Conservation (phyloP, 805 yeast species). For the Peterozyma xylosa region DNA sequence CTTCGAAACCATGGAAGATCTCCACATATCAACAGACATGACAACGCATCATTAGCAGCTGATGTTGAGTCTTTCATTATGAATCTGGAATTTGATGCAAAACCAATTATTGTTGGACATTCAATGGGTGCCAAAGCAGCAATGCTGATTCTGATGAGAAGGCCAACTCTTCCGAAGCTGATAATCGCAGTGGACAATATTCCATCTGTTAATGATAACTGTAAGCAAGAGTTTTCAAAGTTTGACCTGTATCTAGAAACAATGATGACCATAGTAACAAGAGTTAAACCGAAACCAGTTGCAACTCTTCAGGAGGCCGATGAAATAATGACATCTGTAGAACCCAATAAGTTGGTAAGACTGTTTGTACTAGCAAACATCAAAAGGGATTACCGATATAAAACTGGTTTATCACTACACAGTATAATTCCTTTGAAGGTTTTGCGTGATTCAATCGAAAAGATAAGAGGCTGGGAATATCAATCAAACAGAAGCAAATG, state of each 20-base stretch:
- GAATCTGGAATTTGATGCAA: slow-evolving; percentile 20
- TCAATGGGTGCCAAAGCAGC: slow-evolving; percentile 94
- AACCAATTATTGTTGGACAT: slow-evolving; percentile 57
- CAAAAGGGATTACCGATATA: slow-evolving; percentile 24
- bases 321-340: slow-evolving; percentile 50
- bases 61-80: slow-evolving; percentile 69
- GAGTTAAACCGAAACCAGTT: slow-evolving; percentile 5
- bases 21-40: slow-evolving; percentile 64
- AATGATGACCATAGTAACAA: slow-evolving; percentile 4
- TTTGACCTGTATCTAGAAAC: slow-evolving; percentile 17
- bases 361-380: slow-evolving; percentile 71
- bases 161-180: slow-evolving; percentile 52
- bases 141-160: slow-evolving; percentile 70
- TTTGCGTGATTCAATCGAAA: slow-evolving; percentile 52
- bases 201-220: slow-evolving; percentile 35
- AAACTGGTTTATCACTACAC: slow-evolving; percentile 12
- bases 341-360: slow-evolving; percentile 49
- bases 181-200: slow-evolving; percentile 77
- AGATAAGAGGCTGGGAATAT: slow-evolving; percentile 67
- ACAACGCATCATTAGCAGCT: slow-evolving; percentile 68
- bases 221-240: slow-evolving; percentile 18
- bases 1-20: slow-evolving; percentile 87
- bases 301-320: slow-evolving; percentile 51
- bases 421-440: slow-evolving; percentile 63
- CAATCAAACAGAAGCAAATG: slow-evolving; percentile 38